Conservation (phyloP, 495 filamentous ascomycete genomes). For the Schizothecium vesticola region DNA sequence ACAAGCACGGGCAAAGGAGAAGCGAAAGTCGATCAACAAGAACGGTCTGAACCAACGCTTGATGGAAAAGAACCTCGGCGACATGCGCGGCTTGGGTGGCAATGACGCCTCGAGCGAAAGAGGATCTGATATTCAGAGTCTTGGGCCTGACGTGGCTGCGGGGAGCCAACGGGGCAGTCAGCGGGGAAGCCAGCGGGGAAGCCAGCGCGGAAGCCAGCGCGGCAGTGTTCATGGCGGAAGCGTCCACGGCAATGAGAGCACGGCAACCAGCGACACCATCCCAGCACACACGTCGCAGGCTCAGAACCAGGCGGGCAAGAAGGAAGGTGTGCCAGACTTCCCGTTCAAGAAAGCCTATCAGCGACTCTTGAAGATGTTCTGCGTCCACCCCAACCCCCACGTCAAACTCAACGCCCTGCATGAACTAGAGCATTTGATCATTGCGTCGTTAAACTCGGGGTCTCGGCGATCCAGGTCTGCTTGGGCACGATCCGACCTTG, state of each 20-base stretch:
- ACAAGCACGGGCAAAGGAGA: constrained; percentile 37
- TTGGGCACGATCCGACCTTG: constrained; percentile 34
- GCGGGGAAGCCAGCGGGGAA: constrained; percentile 22
- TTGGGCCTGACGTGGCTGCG: constrained; percentile 26
- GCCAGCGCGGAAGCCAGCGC: constrained; percentile 17
- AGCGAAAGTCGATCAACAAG: constrained; percentile 39
- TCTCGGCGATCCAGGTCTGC: constrained; percentile 27
- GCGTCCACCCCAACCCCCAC: constrained; percentile 82
- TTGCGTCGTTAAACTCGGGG: constrained; percentile 63
- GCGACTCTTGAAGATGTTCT: constrained; percentile 77
- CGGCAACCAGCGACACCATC: constrained; percentile 38
- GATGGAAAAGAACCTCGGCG: constrained; percentile 54
- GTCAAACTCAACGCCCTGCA: constrained; percentile 78
- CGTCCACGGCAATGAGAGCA: constrained; percentile 35
- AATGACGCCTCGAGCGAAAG: constrained; percentile 28
- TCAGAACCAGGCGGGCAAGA: constrained; percentile 29
- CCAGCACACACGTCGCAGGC: constrained; percentile 20
- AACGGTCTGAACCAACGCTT: constrained; percentile 41
- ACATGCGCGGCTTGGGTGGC: constrained; percentile 40
- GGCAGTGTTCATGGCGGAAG: constrained; percentile 29
- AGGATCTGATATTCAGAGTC: constrained; percentile 26
- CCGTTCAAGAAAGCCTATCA: constrained; percentile 71
- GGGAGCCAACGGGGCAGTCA: constrained; percentile 24
- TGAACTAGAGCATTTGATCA: constrained; percentile 75
- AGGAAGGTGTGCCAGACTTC: constrained; percentile 51